These are phyloP conservation scores for Erythrobasidium yunnanense DNA, from an alignment of 768 basidiomycete species.

Conservation along the genomic window DNA sequence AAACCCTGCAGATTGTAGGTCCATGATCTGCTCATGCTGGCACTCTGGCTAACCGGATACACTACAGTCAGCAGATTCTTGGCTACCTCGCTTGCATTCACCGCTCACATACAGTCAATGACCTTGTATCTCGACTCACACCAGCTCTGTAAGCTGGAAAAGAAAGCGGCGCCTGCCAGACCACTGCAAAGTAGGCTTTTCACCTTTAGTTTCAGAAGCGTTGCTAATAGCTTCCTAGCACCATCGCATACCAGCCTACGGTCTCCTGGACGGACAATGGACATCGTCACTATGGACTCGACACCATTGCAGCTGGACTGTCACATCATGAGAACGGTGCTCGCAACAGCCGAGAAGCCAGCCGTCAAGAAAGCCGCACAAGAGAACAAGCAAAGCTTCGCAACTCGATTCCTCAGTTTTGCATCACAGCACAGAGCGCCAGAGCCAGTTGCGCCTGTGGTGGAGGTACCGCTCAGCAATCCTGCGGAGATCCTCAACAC, in stretches of 20 bases:
- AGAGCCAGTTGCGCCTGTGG: neutral
- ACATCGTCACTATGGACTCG: constrained; percentile 26
- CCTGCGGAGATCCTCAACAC: constrained; percentile 38
- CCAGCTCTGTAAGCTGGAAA: constrained; percentile 46
- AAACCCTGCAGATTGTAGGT: constrained; percentile 47
- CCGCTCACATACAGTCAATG: constrained; percentile 63
- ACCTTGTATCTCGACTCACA: constrained; percentile 73
- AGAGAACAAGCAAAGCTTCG: constrained; percentile 35
- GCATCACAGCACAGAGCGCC: constrained; percentile 1
- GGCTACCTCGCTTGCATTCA: constrained; percentile 84
- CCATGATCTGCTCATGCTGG: neutral
- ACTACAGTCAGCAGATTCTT: constrained; percentile 78
- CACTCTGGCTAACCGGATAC: neutral
- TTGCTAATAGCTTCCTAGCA: too few relatives aligned
- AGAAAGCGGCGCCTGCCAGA: constrained; percentile 52
- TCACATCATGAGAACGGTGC: constrained; percentile 65
- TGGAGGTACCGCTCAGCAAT: constrained; percentile 31
- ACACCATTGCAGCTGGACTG: constrained; percentile 67
- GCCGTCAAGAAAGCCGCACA: constrained; percentile 42
- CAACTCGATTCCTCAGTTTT: constrained; percentile 10
- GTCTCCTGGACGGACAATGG: constrained; percentile 1
- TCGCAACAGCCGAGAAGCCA: constrained; percentile 37
- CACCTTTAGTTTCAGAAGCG: neutral
- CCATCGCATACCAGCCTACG: neutral
- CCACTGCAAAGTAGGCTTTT: constrained; percentile 37